A percentile compares a stretch with the other conserved stretches of the same genome.
Evolutionary conservation across 805 yeast species (phyloP).

Genomic region (Debaryomyces castellii): DNA sequence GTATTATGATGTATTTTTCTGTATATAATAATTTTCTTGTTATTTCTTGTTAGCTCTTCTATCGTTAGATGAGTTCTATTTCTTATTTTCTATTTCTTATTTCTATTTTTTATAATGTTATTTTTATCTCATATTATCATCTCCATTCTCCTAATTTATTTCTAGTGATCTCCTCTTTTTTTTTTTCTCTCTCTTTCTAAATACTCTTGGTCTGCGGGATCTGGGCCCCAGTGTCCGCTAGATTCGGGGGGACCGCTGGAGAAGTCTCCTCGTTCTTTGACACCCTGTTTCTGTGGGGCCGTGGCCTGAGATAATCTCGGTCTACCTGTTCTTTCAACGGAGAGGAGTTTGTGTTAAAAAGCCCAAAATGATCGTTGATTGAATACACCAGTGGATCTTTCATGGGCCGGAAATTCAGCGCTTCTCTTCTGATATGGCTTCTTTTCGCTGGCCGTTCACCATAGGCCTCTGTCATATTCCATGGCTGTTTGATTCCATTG

Average conservation of each 20-base stretch:
- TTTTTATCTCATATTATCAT: too few relatives aligned
- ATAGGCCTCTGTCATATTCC: neutral
- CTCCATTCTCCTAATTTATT: too few relatives aligned
- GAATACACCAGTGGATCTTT: neutral
- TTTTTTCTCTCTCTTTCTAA: too few relatives aligned
- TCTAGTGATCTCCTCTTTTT: too few relatives aligned
- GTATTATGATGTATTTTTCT: too few relatives aligned
- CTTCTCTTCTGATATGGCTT: neutral
- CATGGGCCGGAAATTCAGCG: neutral
- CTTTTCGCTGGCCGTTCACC: neutral
- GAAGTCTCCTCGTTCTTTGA: neutral
- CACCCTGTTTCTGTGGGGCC: neutral
- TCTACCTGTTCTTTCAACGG: neutral
- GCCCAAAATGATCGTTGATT: neutral
- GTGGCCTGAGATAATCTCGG: neutral
- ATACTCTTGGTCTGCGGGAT: too few relatives aligned
- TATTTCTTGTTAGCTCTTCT: too few relatives aligned
- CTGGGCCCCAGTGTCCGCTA: too few relatives aligned
- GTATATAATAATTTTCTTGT: too few relatives aligned
- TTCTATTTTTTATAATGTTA: too few relatives aligned
- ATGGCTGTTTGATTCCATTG: neutral
- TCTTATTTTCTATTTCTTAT: too few relatives aligned
- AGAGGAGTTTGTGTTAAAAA: neutral
- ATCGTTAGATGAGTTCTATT: too few relatives aligned
- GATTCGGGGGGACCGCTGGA: neutral